phyloP scores from a whole-genome alignment of 2,329 filamentous ascomycete species.

The Diaporthe eres region DNA sequence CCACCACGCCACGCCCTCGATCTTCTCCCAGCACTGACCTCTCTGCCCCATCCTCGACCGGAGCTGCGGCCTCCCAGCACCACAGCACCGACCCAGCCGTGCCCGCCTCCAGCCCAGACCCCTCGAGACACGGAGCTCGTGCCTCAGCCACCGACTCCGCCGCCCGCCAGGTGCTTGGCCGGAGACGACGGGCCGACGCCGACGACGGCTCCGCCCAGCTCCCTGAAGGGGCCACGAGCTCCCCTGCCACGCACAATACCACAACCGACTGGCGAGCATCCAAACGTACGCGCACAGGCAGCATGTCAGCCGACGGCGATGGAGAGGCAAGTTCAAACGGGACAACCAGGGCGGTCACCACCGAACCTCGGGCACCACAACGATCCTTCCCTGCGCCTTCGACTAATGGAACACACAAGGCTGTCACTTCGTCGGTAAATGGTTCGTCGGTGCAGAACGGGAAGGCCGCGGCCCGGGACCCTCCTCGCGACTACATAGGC shows the following conservation, averaged over 20 bases:
- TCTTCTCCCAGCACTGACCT: constrained; percentile 62
- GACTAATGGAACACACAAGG: constrained; percentile 65
- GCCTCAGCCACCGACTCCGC: constrained; percentile 43
- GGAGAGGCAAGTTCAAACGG: constrained; percentile 66
- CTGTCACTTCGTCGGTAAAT: constrained; percentile 61
- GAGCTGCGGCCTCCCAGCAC: constrained; percentile 44
- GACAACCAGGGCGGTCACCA: constrained; percentile 65
- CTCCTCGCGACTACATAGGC: constrained; percentile 74
- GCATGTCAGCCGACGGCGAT: constrained; percentile 75
- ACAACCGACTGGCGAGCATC: constrained; percentile 54
- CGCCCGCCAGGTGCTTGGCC: constrained; percentile 63
- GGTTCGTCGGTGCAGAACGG: constrained; percentile 62
- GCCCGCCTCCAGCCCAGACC: constrained; percentile 40
- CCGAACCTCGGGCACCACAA: constrained; percentile 66
- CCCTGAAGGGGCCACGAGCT: constrained; percentile 39
- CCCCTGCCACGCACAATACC: constrained; percentile 34
- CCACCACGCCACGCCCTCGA: constrained; percentile 67
- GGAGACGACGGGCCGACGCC: constrained; percentile 65
- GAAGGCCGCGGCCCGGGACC: constrained; percentile 44
- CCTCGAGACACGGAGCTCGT: constrained; percentile 42
- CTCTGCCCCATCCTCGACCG: constrained; percentile 55
- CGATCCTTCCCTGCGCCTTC: constrained; percentile 55
- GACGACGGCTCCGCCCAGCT: constrained; percentile 55
- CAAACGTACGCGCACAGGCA: constrained; percentile 72
- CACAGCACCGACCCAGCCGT: constrained; percentile 45